These are phyloP conservation scores for Stevia rebaudiana DNA, from an alignment of 140 eudicot genomes.

Conservation along the genomic window DNA sequence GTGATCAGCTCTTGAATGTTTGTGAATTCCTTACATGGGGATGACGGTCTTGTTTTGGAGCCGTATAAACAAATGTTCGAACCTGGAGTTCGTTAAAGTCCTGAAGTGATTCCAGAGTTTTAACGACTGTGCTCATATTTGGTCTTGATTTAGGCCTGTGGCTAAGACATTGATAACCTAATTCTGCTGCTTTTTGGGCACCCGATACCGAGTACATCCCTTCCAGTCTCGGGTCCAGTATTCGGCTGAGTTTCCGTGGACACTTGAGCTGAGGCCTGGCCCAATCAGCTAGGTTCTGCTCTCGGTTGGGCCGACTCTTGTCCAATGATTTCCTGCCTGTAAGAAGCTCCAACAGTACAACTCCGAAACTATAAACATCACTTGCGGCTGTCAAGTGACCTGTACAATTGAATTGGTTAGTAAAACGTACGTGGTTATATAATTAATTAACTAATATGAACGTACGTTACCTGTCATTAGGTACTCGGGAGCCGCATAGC, in stretches of 20 bases:
- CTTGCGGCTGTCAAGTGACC: slow-evolving; percentile 68
- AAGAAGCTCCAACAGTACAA: slow-evolving; percentile 50
- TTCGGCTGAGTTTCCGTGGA: slow-evolving; percentile 42
- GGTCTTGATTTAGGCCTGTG: slow-evolving; percentile 66
- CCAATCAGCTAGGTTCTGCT: slow-evolving; percentile 72
- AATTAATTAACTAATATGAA: too few species aligned
- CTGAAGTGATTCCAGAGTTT: slow-evolving; percentile 43
- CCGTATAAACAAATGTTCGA: slow-evolving; percentile 57
- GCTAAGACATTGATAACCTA: slow-evolving; percentile 77
- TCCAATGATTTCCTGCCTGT: slow-evolving; percentile 66
- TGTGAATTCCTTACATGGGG: too few species aligned
- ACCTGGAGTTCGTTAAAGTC: slow-evolving; percentile 33
- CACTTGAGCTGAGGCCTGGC: slow-evolving; percentile 53
- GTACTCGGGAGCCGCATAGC: slow-evolving; percentile 61
- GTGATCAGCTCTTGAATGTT: slow-evolving; percentile 23
- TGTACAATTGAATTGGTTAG: slow-evolving; percentile 5
- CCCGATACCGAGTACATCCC: slow-evolving; percentile 61
- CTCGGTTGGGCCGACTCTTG: slow-evolving; percentile 63
- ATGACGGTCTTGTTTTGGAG: slow-evolving; percentile 34
- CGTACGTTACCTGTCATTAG: slow-evolving; percentile 43
- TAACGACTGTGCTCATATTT: slow-evolving; percentile 44
- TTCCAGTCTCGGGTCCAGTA: slow-evolving; percentile 84
- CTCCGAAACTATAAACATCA: slow-evolving; percentile 67
- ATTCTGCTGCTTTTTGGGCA: slow-evolving; percentile 57
- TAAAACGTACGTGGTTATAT: too few species aligned